Conservation (phyloP, 768 basidiomycete genomes). For the Leccinum broughii region DNA sequence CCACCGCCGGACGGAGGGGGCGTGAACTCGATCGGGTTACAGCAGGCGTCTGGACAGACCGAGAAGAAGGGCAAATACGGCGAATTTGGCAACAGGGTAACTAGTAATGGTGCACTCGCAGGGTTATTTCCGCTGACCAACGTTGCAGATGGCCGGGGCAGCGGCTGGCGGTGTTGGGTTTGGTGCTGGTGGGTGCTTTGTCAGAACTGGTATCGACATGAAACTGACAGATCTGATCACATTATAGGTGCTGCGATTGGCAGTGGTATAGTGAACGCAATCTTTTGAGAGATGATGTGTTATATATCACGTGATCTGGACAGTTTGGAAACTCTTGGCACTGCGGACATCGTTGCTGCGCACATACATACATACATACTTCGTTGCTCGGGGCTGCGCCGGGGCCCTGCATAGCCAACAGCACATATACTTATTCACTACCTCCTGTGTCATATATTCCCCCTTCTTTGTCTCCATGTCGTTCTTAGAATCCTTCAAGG, state of each 20-base stretch:
- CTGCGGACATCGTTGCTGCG: background rate
- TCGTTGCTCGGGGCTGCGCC: background rate
- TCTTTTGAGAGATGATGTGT: constrained; percentile 36
- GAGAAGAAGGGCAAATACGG: constrained; percentile 63
- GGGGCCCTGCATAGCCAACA: constrained; percentile 13
- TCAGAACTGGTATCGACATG: background rate
- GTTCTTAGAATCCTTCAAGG: constrained; percentile 30
- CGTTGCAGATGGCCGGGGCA: constrained; percentile 51
- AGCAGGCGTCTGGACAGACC: constrained; percentile 26
- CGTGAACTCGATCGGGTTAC: constrained; percentile 33
- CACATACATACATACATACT: background rate
- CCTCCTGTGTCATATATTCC: background rate
- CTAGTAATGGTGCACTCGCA: constrained; percentile 6
- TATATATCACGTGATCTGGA: constrained; percentile 27
- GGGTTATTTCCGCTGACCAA: constrained; percentile 22
- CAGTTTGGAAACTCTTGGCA: background rate
- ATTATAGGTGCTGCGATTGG: constrained; percentile 52
- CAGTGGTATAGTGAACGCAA: constrained; percentile 47
- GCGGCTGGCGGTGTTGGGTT: constrained; percentile 75
- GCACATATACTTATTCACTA: constrained; percentile 9
- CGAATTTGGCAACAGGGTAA: constrained; percentile 57
- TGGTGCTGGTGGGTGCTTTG: constrained; percentile 57
- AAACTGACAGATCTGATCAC: background rate
- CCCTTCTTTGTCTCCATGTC: constrained; percentile 21
- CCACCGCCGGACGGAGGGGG: constrained; percentile 22